Conservation (phyloP, 768 basidiomycete species). For the Tremella fuciformis region DNA sequence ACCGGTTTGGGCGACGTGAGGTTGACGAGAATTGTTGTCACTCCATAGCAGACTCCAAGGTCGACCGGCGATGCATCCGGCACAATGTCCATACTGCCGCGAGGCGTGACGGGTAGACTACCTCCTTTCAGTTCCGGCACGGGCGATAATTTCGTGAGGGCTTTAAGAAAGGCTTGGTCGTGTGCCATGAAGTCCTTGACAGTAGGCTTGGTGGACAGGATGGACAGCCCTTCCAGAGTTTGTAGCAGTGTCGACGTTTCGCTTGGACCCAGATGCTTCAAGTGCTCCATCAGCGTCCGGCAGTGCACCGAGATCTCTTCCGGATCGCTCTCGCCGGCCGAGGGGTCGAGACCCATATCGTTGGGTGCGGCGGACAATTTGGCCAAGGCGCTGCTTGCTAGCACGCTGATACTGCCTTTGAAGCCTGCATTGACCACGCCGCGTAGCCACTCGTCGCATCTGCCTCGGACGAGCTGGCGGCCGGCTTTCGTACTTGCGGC, state of each 20-base stretch:
- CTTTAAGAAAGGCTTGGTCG: constrained; percentile 58
- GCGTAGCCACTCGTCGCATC: constrained; percentile 68
- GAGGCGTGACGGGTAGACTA: constrained; percentile 38
- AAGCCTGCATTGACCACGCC: constrained; percentile 53
- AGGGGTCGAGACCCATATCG: constrained; percentile 1
- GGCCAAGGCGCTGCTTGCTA: constrained; percentile 70
- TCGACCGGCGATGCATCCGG: constrained; percentile 47
- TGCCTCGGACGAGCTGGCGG: constrained; percentile 61
- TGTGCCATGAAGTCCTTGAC: constrained; percentile 65
- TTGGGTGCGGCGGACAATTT: constrained; percentile 64
- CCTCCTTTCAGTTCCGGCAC: constrained; percentile 18
- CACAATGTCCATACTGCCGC: constrained; percentile 26
- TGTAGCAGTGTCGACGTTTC: constrained; percentile 58
- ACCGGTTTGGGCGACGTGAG: constrained; percentile 68
- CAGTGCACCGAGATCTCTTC: constrained; percentile 3
- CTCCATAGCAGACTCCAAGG: constrained; percentile 63
- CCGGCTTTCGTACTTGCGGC: constrained; percentile 73
- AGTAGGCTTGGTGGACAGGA: constrained; percentile 65
- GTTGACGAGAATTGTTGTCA: constrained; percentile 72
- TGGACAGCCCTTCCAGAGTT: constrained; percentile 80
- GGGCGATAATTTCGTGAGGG: constrained; percentile 28
- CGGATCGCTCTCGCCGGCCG: neutral
- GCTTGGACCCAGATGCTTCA: constrained; percentile 46
- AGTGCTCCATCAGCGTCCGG: constrained; percentile 58
- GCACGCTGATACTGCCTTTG: constrained; percentile 57